A percentile compares a stretch with the other conserved stretches of the same genome.
phyloP scores from a whole-genome alignment of 2,329 filamentous ascomycete genomes.

The Colletotrichum sp. region DNA sequence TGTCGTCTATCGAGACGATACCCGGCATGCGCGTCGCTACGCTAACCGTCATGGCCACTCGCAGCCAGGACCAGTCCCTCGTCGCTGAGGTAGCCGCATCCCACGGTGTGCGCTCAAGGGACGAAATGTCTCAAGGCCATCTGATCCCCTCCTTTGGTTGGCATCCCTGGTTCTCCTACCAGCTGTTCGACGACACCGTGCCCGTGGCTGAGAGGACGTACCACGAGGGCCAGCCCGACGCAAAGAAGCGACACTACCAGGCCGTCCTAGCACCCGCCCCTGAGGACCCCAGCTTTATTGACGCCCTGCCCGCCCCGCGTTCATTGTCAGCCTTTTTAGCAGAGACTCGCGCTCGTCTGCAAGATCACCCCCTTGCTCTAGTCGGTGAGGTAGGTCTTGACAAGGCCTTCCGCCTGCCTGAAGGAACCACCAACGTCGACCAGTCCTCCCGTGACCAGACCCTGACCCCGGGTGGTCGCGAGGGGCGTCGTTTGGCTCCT shows the following conservation, averaged over 20 bases:
- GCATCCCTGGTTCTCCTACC: slow-evolving; percentile 87
- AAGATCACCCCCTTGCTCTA: slow-evolving; percentile 65
- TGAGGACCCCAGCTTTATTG: slow-evolving; percentile 46
- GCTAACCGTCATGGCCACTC: slow-evolving; percentile 79
- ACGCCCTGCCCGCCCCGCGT: slow-evolving; percentile 62
- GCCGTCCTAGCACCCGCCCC: slow-evolving; percentile 62
- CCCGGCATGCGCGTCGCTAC: slow-evolving; percentile 68
- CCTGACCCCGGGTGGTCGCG: slow-evolving; percentile 72
- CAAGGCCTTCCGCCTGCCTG: slow-evolving; percentile 76
- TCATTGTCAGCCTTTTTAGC: slow-evolving; percentile 63
- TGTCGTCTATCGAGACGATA: slow-evolving; percentile 64
- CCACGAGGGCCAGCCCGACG: slow-evolving; percentile 29
- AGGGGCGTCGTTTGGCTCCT: slow-evolving; percentile 70
- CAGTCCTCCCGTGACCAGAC: slow-evolving; percentile 39
- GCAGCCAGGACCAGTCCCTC: slow-evolving; percentile 76
- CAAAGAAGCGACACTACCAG: slow-evolving; percentile 66
- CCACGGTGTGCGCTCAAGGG: slow-evolving; percentile 49
- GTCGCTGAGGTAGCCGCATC: slow-evolving; percentile 65
- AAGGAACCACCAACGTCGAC: slow-evolving; percentile 51
- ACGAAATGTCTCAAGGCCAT: slow-evolving; percentile 22
- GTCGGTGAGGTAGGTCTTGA: slow-evolving; percentile 82
- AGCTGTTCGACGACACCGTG: slow-evolving; percentile 68
- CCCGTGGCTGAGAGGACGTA: slow-evolving; percentile 38
- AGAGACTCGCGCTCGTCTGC: slow-evolving; percentile 60
- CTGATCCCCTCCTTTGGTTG: slow-evolving; percentile 79